A percentile compares a stretch with the other conserved stretches of the same genome.
These are phyloP conservation scores for Tricholoma bakamatsutake DNA, from an alignment of 768 basidiomycete species.

Conservation along the genomic window DNA sequence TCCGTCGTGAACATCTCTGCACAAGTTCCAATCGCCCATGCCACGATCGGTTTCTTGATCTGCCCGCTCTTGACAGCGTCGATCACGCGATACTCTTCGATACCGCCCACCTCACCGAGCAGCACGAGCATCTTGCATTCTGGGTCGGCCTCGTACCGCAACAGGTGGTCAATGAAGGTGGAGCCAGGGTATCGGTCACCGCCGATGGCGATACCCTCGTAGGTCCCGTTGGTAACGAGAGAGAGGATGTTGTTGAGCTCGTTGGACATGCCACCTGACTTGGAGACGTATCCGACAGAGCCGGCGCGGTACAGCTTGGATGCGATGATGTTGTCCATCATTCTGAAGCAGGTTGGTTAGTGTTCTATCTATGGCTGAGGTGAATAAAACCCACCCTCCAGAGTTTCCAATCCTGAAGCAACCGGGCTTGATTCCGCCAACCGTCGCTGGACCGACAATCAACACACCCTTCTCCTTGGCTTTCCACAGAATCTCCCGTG, in stretches of 20 bases:
- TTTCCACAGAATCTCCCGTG: constrained; percentile 89
- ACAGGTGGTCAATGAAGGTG: constrained; percentile 97
- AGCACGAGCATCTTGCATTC: constrained; percentile 99
- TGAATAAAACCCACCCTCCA: constrained; percentile 63
- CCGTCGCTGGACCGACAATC: constrained; percentile 94
- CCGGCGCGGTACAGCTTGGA: constrained; percentile 98
- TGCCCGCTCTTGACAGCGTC: constrained; percentile 89
- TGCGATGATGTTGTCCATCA: constrained; percentile 99
- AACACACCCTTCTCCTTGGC: constrained; percentile 82
- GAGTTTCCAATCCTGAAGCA: constrained; percentile 99
- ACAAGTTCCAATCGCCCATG: constrained; percentile 99
- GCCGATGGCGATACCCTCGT: constrained; percentile 99
- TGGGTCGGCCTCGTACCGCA: constrained; percentile 95
- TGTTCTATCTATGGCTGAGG: background rate
- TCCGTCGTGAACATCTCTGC: constrained; percentile 99
- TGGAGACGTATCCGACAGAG: constrained; percentile 97
- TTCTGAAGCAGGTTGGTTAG: constrained; percentile 38
- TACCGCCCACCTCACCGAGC: constrained; percentile 97
- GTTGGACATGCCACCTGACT: constrained; percentile 99
- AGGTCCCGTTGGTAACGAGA: constrained; percentile 93
- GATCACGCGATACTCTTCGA: constrained; percentile 98
- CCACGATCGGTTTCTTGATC: constrained; percentile 98
- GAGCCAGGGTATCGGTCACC: constrained; percentile 99
- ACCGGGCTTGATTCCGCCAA: constrained; percentile 99
- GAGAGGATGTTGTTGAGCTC: constrained; percentile 99